Conservation (phyloP, 169 alveolate species). For the Plasmodium fragile region DNA sequence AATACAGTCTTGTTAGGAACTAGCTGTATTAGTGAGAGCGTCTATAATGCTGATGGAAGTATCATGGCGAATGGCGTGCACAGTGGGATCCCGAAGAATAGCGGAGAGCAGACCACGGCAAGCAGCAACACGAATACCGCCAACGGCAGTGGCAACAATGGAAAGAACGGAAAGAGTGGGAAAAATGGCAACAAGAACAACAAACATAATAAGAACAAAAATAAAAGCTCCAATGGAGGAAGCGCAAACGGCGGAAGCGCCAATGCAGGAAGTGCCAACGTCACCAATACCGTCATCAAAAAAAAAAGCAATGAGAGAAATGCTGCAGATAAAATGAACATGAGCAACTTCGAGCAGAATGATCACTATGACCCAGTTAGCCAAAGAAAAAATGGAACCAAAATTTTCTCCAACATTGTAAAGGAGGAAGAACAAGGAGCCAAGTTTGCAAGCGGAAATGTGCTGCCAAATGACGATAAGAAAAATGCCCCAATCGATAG, state of each 20-base stretch:
- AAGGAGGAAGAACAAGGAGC: constrained; percentile 23
- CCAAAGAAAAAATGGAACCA: constrained; percentile 46
- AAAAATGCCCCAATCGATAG: constrained; percentile 21
- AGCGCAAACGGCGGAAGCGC: background rate
- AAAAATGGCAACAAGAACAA: background rate
- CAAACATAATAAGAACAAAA: constrained; percentile 23
- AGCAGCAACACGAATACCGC: constrained; percentile 3
- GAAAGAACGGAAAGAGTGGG: constrained; percentile 13
- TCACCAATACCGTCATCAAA: background rate
- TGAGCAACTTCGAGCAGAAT: background rate
- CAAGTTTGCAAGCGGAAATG: background rate
- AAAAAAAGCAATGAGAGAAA: background rate
- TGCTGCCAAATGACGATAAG: constrained; percentile 10
- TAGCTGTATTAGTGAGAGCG: background rate
- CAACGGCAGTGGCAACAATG: background rate
- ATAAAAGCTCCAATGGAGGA: background rate
- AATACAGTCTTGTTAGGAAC: background rate
- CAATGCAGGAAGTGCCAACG: background rate
- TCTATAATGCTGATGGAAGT: background rate
- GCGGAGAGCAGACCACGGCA: background rate
- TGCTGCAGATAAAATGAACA: constrained; percentile 1
- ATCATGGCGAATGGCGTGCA: background rate
- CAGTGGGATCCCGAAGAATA: background rate
- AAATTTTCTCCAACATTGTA: background rate
- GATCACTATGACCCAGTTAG: constrained; percentile 2